Evolutionary conservation across 2,329 filamentous ascomycete species (phyloP), one percentile per base, ranked within the genome.

Genomic region (Orbilia oligospora): DNA sequence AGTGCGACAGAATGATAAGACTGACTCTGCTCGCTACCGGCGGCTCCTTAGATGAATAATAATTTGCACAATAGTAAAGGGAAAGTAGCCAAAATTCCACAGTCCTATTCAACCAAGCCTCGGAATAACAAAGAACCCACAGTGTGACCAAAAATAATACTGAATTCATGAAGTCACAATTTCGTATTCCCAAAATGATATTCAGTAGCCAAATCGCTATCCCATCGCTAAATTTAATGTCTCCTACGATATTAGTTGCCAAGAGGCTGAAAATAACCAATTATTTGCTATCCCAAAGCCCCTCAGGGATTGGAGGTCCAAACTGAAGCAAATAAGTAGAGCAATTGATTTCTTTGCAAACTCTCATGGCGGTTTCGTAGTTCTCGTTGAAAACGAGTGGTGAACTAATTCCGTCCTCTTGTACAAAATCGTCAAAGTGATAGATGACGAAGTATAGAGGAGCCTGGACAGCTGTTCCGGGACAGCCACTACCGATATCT

Each of bases 281-380:
- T 12, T 44, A n/a, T 18, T 33, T 10, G 18, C 24, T 33, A 30
- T 61, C 36, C 56, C 56, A 61, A 5, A 61, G n/a, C 14, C 36
- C 20, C n/a, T 61, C 56, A 1, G 56, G 56, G 8, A 27, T 33
- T 5, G 33, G 56, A 20, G 20, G 20, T 0, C 36, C 56, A 3
- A 20, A 36, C 10, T 36, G 33, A 20, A 61, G 56, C 20, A 61
- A 27, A 44, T 61, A 61, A 18, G 16, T 44, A 16, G 56, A 44
- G 12, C 56, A 61, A n/a, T 27, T 27, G 20, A 61, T 44, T 27
- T 61, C 56, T 8, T 27, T 24, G 14, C 56, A 61, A 61, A 61
- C 20, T 16, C 16, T 44, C 12, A 61, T n/a, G 41, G 56, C 36
- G 41, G 12, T 44, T 5, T 61, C 56, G 44, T 61, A 61, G n/a